Conservation (phyloP, 78 protist species). For the Cavenderia fasciculata region DNA sequence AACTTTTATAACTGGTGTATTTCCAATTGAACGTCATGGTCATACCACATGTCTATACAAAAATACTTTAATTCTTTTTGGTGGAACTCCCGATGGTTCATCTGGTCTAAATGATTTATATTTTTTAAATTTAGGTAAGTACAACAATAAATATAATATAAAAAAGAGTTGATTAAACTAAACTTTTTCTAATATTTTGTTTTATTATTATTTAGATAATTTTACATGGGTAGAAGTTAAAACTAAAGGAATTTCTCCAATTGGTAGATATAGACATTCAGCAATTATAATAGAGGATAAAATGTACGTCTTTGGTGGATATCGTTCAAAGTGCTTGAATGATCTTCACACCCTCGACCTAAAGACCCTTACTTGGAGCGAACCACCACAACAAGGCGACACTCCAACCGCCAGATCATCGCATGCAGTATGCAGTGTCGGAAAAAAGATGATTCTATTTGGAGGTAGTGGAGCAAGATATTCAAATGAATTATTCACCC, state of each 20-base stretch:
- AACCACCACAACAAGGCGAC: slow-evolving; percentile 51
- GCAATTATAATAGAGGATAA: slow-evolving; percentile 67
- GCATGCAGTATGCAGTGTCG: slow-evolving; percentile 61
- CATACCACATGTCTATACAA: slow-evolving; percentile 62
- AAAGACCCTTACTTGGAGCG: slow-evolving; percentile 42
- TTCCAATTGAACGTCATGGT: slow-evolving; percentile 66
- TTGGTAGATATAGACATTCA: slow-evolving; percentile 56
- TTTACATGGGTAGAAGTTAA: slow-evolving; percentile 62
- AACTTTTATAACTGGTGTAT: not conserved
- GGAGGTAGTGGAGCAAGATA: slow-evolving; percentile 76
- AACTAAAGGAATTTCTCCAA: slow-evolving; percentile 51
- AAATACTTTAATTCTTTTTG: slow-evolving; percentile 44
- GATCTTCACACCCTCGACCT: slow-evolving; percentile 56
- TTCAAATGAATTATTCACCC: slow-evolving; percentile 57
- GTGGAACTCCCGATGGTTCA: slow-evolving; percentile 75
- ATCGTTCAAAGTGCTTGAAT: slow-evolving; percentile 56
- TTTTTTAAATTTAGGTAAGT: slow-evolving; percentile 29
- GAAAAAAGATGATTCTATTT: slow-evolving; percentile 61
- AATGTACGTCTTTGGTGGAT: slow-evolving; percentile 73
- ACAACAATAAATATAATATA: not conserved
- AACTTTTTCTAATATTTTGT: not conserved
- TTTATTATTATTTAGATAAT: slow-evolving; percentile 14
- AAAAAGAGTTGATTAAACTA: no score
- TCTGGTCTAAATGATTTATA: slow-evolving; percentile 54
- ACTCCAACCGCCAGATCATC: slow-evolving; percentile 73